These are phyloP conservation scores for Lentinus tigrinus DNA, from an alignment of 768 basidiomycete genomes.

Conservation along the genomic window DNA sequence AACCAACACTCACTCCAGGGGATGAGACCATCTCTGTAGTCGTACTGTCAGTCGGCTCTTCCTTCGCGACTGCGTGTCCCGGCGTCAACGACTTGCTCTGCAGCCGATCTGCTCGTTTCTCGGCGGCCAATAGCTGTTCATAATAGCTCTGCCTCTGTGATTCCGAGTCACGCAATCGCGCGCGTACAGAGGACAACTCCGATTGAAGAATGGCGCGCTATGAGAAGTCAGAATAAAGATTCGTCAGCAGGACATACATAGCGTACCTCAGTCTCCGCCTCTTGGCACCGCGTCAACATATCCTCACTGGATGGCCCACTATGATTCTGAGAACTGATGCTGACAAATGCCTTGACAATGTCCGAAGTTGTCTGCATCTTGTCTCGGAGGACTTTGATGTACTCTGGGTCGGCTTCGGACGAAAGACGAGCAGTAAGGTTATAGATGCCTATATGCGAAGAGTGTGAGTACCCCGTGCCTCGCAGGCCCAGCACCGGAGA, in stretches of 20 bases:
- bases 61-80: constrained; percentile 16
- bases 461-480: neutral
- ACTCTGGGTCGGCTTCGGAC: constrained; percentile 21
- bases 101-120: constrained; percentile 27
- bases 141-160: constrained; percentile 23
- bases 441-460: constrained; percentile 19
- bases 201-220: constrained; percentile 25
- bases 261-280: constrained; percentile 27
- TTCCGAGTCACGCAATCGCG: constrained; percentile 22
- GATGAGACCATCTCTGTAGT: constrained; percentile 53
- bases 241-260: neutral
- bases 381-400: constrained; percentile 20
- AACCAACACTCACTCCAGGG: constrained; percentile 67
- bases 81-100: constrained; percentile 23
- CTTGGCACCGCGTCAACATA: constrained; percentile 15
- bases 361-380: constrained; percentile 29
- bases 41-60: constrained; percentile 41
- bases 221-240: neutral
- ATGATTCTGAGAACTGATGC: constrained; percentile 14
- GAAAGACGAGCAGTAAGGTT: constrained; percentile 25
- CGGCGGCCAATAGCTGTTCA: constrained; percentile 25
- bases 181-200: constrained; percentile 27
- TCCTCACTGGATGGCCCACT: constrained; percentile 16
- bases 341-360: constrained; percentile 26
- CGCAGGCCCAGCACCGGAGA: neutral